These are phyloP conservation scores for Phytophthora melonis DNA, from an alignment of 352 stramenopile species.

Conservation along the genomic window DNA sequence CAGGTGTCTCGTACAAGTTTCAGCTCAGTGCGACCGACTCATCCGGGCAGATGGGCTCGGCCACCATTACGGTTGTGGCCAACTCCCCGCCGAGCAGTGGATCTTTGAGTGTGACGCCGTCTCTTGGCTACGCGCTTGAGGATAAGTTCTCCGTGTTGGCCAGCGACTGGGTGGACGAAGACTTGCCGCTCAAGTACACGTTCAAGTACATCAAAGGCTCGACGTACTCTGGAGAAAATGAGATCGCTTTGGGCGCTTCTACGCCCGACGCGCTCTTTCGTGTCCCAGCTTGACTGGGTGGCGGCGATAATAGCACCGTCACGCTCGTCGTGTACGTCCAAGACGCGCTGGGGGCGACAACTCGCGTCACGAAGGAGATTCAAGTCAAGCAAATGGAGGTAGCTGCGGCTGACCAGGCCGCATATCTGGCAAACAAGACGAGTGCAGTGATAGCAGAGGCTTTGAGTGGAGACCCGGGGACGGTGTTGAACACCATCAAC, in stretches of 20 bases:
- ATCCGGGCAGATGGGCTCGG: slow-evolving; percentile 44
- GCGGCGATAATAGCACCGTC: slow-evolving; percentile 66
- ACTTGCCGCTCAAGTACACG: slow-evolving; percentile 70
- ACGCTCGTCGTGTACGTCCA: slow-evolving; percentile 73
- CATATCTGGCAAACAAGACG: slow-evolving; percentile 68
- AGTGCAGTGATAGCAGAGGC: slow-evolving; percentile 56
- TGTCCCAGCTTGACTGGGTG: slow-evolving; percentile 63
- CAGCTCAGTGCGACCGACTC: slow-evolving; percentile 60
- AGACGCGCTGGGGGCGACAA: slow-evolving; percentile 59
- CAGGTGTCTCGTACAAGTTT: slow-evolving; percentile 59
- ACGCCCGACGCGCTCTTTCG: slow-evolving; percentile 63
- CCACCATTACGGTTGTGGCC: slow-evolving; percentile 53
- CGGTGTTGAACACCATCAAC: slow-evolving; percentile 70
- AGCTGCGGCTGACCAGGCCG: slow-evolving; percentile 49
- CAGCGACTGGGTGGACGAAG: slow-evolving; percentile 75
- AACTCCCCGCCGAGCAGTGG: slow-evolving; percentile 70
- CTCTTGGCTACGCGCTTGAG: slow-evolving; percentile 57
- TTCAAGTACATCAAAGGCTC: slow-evolving; percentile 79
- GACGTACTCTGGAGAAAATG: slow-evolving; percentile 51
- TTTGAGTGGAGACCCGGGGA: slow-evolving; percentile 62
- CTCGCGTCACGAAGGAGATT: slow-evolving; percentile 61
- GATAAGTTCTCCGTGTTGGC: slow-evolving; percentile 60
- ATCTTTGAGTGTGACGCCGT: slow-evolving; percentile 48
- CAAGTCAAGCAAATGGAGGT: slow-evolving; percentile 56
- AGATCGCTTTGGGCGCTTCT: slow-evolving; percentile 64